Base-by-base conservation (phyloP, 192 early-diverging fungal genomes). In the Coemansia sp. region DNA sequence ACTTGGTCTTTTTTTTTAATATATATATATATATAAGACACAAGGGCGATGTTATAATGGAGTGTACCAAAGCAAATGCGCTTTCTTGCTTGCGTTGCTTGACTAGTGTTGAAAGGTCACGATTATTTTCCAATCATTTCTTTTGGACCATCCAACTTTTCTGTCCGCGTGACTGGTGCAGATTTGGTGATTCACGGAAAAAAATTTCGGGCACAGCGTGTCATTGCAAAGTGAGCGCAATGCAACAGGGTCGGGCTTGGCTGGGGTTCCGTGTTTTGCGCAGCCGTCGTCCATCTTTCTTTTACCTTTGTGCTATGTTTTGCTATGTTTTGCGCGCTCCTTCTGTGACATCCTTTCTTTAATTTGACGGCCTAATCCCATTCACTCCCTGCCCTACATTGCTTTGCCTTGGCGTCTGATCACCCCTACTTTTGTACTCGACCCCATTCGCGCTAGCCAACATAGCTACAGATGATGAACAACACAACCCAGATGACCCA, bases 401-500 rank as follows among this genome's bases (percentile, higher is more conserved):
- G 52, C 52, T 29, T 12, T 31, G n/a, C n/a, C n/a, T n/a, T n/a
- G n/a, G n/a, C n/a, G n/a, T n/a, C n/a, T n/a, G n/a, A n/a, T n/a
- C n/a, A n/a, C n/a, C n/a, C n/a, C n/a, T n/a, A n/a, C n/a, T 40
- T 16, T 40, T 40, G 35, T 16, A 11, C n/a, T 40, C 35, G 35
- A 16, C 14, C 35, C 35, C 35, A 40, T 40, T 16, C 35, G 35
- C 52, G 11, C 50, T 27, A 6, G 7, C 29, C 31, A 14, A 47
- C 44, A 44, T 44, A 44, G 24, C 14, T 29, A 35, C 33, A 27
- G 56, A 24, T 25, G 35, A 68, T 68, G 65, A 40, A 47, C 58
- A 30, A 33, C 19, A 19, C 12, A 28, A 21, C 28, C 33, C 58
- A 30, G 14, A 52, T 28, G 12, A n/a, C 65, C 10, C 23, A 33